phyloP scores from a whole-genome alignment of 192 early-diverging fungal species.

The Coemansia javaensis region DNA sequence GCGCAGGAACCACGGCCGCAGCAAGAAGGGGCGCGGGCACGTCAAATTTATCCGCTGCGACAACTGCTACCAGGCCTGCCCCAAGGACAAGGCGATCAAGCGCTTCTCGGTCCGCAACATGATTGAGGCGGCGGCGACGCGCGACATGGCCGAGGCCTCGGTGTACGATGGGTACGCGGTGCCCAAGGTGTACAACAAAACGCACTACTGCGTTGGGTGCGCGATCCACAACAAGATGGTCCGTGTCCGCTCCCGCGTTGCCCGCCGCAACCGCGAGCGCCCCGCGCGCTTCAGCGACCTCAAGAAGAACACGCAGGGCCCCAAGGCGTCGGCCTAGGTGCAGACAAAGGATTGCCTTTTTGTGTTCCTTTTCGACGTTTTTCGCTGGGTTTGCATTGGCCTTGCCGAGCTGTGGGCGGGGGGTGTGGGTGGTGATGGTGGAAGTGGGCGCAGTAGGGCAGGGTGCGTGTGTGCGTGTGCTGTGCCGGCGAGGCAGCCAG shows the following conservation, averaged over 20 bases:
- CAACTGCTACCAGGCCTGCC: slow-evolving; percentile 97
- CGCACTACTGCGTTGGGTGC: slow-evolving; percentile 91
- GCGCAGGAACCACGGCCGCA: slow-evolving; percentile 99
- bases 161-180: slow-evolving; percentile 93
- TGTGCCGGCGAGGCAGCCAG: too few relatives aligned
- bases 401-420: too few relatives aligned
- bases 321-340: too few relatives aligned
- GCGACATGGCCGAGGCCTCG: slow-evolving; percentile 94
- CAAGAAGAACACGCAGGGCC: too few relatives aligned
- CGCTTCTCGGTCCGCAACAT: slow-evolving; percentile 97
- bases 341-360: too few relatives aligned
- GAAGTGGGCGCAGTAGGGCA: too few relatives aligned
- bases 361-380: too few relatives aligned
- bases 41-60: slow-evolving; percentile 95
- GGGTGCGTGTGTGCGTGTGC: too few relatives aligned
- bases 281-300: slow-evolving; percentile 81
- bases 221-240: slow-evolving; percentile 93
- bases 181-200: slow-evolving; percentile 99
- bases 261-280: slow-evolving; percentile 87
- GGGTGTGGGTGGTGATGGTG: too few relatives aligned
- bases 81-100: slow-evolving; percentile 99
- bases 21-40: slow-evolving; percentile 99
- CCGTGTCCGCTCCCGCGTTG: slow-evolving; percentile 84
- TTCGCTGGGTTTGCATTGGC: too few relatives aligned
- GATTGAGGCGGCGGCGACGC: slow-evolving; percentile 95